Conservation (phyloP, 768 basidiomycete genomes). For the Lactifluus pinguis region DNA sequence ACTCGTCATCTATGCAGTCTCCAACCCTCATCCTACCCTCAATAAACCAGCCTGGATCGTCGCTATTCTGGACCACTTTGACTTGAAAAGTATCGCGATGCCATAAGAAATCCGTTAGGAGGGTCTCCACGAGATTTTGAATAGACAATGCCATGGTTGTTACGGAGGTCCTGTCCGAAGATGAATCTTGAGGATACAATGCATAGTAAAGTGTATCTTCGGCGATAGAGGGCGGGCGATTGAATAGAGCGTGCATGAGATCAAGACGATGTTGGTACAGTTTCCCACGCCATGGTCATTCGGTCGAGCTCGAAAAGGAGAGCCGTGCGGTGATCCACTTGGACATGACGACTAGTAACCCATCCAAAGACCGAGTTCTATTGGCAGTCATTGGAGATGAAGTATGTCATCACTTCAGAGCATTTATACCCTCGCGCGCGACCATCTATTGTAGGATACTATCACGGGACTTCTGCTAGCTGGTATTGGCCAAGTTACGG, state of each 20-base stretch:
- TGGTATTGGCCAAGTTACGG: slow-evolving; percentile 86
- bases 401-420: slow-evolving; percentile 35
- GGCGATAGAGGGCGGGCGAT: slow-evolving; percentile 65
- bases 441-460: slow-evolving; percentile 61
- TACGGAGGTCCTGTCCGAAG: slow-evolving; percentile 50
- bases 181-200: slow-evolving; percentile 50
- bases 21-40: slow-evolving; percentile 87
- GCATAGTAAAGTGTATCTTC: slow-evolving; percentile 80
- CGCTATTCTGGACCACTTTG: slow-evolving; percentile 46
- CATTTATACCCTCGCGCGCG: neutral
- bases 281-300: neutral
- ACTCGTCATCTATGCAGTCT: slow-evolving; percentile 97
- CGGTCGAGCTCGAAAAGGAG: neutral
- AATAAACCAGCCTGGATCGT: slow-evolving; percentile 46
- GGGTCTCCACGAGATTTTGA: slow-evolving; percentile 40
- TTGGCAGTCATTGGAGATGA: slow-evolving; percentile 98
- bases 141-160: slow-evolving; percentile 65
- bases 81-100: slow-evolving; percentile 78
- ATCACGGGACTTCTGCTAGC: slow-evolving; percentile 94
- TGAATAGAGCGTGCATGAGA: slow-evolving; percentile 41
- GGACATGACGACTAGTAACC: slow-evolving; percentile 39
- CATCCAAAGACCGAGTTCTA: slow-evolving; percentile 75
- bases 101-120: slow-evolving; percentile 65
- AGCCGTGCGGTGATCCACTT: neutral
- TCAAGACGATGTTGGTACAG: neutral